phyloP scores from a whole-genome alignment of 1,284 basidiomycete species.

The Bondarzewia mesenterica region DNA sequence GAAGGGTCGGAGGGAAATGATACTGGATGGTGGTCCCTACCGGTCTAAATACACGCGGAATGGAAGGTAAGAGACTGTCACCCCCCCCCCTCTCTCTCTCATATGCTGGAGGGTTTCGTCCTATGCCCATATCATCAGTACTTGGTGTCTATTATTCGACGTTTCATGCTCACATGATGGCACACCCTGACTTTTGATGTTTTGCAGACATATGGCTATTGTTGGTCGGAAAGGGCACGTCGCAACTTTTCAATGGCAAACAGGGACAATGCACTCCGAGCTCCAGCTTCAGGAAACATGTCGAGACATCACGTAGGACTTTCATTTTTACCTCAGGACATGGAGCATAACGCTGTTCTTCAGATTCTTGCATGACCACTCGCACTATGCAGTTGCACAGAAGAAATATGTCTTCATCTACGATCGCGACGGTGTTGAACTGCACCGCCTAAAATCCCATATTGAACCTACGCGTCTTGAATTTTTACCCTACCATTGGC shows the following conservation, averaged over 20 bases:
- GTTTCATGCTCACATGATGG: too few relatives aligned
- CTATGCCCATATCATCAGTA: background rate
- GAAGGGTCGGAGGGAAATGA: constrained; percentile 72
- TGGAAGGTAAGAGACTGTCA: constrained; percentile 64
- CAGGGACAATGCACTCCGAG: constrained; percentile 82
- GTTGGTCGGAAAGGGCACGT: constrained; percentile 81
- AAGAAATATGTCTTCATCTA: constrained; percentile 97
- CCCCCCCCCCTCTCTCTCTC: background rate
- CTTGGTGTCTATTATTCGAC: too few relatives aligned
- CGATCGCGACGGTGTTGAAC: constrained; percentile 88
- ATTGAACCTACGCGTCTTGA: constrained; percentile 89
- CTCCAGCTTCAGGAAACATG: constrained; percentile 85
- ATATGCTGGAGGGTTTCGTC: background rate
- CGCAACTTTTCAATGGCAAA: constrained; percentile 95
- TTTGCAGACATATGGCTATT: constrained; percentile 71
- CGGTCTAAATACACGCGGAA: constrained; percentile 82
- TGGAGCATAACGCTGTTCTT: background rate
- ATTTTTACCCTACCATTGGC: constrained; percentile 94
- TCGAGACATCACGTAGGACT: constrained; percentile 80
- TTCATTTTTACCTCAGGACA: constrained; percentile 7
- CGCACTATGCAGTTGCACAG: constrained; percentile 92
- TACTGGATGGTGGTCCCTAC: constrained; percentile 85
- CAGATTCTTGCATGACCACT: constrained; percentile 89
- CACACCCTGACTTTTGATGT: background rate
- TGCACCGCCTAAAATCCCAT: constrained; percentile 81